Evolutionary conservation across 306 rosid species (phyloP).

Genomic region (Lathyrus oleraceus): DNA sequence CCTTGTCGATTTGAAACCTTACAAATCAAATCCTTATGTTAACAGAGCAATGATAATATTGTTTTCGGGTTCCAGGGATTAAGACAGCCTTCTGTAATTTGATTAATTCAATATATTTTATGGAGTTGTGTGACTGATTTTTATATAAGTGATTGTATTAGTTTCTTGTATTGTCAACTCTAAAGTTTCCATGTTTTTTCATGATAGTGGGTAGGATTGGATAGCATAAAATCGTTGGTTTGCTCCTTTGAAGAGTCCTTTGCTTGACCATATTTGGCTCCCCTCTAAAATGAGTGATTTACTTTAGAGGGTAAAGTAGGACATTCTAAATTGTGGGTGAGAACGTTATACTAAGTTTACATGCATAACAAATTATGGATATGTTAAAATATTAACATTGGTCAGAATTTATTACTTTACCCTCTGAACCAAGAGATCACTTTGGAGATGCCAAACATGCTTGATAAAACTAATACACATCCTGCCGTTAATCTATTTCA

Average conservation of each 20-base stretch:
- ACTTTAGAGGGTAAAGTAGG: neutral
- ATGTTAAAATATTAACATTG: neutral
- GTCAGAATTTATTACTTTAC: neutral
- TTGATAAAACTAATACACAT: neutral
- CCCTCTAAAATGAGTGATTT: neutral
- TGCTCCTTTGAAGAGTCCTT: neutral
- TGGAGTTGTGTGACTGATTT: neutral
- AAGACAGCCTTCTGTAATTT: neutral
- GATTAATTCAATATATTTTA: neutral
- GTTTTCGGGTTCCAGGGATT: slow-evolving; percentile 16
- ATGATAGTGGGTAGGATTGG: neutral
- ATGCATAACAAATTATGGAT: neutral
- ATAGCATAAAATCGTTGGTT: neutral
- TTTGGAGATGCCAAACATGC: neutral
- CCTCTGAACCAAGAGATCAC: neutral
- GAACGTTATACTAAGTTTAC: neutral
- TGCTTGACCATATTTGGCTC: neutral
- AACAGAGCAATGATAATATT: neutral
- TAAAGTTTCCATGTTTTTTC: slow-evolving; percentile 12
- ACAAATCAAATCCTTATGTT: neutral
- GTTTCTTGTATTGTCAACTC: slow-evolving; percentile 7
- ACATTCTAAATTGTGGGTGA: neutral
- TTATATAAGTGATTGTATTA: neutral
- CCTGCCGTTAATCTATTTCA: slow-evolving; percentile 6
- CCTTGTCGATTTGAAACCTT: neutral